These are phyloP conservation scores for Ceratocystis harringtonii DNA, from an alignment of 2,329 filamentous ascomycete species.

Conservation along the genomic window DNA sequence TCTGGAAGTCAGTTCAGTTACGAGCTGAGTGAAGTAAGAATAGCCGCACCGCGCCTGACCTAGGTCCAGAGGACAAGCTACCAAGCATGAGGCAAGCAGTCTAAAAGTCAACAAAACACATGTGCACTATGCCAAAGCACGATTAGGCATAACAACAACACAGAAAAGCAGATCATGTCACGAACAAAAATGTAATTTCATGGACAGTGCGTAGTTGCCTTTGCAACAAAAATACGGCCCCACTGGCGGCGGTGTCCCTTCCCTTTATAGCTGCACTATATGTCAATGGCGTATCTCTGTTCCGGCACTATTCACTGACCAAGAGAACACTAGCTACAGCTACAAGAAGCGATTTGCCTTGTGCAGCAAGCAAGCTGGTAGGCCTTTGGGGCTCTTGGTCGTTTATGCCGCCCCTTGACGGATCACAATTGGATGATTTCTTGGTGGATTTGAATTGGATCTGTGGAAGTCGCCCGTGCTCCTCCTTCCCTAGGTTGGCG, in stretches of 20 bases:
- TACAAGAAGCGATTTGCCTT: too few relatives aligned
- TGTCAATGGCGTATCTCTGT: too few relatives aligned
- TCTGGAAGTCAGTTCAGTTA: too few relatives aligned
- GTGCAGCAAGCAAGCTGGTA: too few relatives aligned
- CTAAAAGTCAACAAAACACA: too few relatives aligned
- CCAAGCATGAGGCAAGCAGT: not conserved
- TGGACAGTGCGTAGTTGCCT: constrained; percentile 6
- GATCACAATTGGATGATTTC: constrained; percentile 8
- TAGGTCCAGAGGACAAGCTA: not conserved
- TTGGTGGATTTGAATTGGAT: constrained; percentile 1
- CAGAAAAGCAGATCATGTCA: not conserved
- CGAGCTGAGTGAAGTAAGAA: too few relatives aligned
- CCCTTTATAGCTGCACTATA: not conserved
- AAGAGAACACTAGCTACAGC: too few relatives aligned
- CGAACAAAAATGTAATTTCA: not conserved
- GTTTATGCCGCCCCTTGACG: not conserved
- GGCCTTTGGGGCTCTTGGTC: not conserved
- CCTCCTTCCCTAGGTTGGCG: constrained; percentile 1
- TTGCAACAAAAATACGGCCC: not conserved
- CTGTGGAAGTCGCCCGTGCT: constrained; percentile 14
- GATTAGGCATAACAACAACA: too few relatives aligned
- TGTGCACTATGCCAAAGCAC: too few relatives aligned
- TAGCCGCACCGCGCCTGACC: not conserved
- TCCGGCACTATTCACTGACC: too few relatives aligned
- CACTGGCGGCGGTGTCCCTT: constrained; percentile 1